Conservation (phyloP, 495 filamentous ascomycete species). For the Niebla homalea region DNA sequence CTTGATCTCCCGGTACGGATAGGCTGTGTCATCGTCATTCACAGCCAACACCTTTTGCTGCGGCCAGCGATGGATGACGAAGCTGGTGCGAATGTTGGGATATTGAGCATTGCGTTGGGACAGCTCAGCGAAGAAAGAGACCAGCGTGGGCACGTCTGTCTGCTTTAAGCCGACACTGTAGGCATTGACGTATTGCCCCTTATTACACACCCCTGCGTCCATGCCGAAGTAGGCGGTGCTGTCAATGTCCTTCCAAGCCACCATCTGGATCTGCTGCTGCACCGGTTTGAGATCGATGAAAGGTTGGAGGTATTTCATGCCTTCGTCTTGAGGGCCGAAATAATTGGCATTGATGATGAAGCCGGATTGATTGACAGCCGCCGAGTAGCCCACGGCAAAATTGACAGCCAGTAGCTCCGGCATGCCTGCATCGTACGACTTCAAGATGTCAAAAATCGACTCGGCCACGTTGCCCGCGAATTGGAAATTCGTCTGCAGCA, state of each 20-base stretch:
- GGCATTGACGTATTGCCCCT: conserved; percentile 4
- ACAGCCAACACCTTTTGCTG: conserved; percentile 18
- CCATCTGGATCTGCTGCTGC: not conserved
- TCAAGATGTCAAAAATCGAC: conserved; percentile 16
- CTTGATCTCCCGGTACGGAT: conserved; percentile 21
- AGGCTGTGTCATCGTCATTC: conserved; percentile 17
- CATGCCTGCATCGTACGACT: conserved; percentile 17
- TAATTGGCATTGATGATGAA: conserved; percentile 6
- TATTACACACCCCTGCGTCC: not conserved
- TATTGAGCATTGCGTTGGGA: not conserved
- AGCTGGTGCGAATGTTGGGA: conserved; percentile 6
- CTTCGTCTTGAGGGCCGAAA: not conserved
- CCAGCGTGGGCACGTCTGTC: conserved; percentile 3
- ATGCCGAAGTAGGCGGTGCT: not conserved
- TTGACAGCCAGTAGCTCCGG: conserved; percentile 10
- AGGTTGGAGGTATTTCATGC: not conserved
- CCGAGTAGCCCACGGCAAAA: not conserved
- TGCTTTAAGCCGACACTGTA: conserved; percentile 8
- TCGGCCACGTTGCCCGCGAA: conserved; percentile 6
- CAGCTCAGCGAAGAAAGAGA: conserved; percentile 11
- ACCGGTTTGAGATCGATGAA: conserved; percentile 5
- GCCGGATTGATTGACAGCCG: not conserved
- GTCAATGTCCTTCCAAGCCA: not conserved
- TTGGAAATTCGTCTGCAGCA: conserved; percentile 17
- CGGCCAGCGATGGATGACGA: conserved; percentile 18